A percentile compares a stretch with the other conserved stretches of the same genome.
Evolutionary conservation across 805 yeast genomes (phyloP).

Genomic region (Monosporozyma solicola): DNA sequence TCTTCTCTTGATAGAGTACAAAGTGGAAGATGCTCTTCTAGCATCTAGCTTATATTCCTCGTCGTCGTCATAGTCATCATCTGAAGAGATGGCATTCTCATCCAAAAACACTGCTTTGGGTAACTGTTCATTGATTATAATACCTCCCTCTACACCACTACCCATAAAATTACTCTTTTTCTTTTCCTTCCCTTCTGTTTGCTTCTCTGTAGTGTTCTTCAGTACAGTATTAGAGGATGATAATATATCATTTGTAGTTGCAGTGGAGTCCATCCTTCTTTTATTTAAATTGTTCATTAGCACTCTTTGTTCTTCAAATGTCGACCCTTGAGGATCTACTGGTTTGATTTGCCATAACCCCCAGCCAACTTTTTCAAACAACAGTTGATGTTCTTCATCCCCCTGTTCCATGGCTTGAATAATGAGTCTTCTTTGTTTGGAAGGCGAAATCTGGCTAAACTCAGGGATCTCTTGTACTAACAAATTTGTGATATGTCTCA

Average conservation of each 20-base stretch:
- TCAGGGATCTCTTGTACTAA: slow-evolving; percentile 64
- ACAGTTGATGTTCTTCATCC: slow-evolving; percentile 41
- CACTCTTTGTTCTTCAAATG: slow-evolving; percentile 33
- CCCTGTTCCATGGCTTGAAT: slow-evolving; percentile 80
- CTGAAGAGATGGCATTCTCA: slow-evolving; percentile 32
- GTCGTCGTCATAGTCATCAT: slow-evolving; percentile 26
- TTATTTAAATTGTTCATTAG: slow-evolving; percentile 31
- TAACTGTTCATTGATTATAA: neutral
- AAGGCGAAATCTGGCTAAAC: slow-evolving; percentile 68
- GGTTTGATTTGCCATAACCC: slow-evolving; percentile 80
- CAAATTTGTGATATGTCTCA: slow-evolving; percentile 77
- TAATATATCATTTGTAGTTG: slow-evolving; percentile 18
- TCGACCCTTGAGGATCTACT: slow-evolving; percentile 15
- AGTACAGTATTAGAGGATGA: neutral
- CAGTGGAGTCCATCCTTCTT: slow-evolving; percentile 36
- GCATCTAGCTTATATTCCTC: slow-evolving; percentile 2
- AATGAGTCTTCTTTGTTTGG: slow-evolving; percentile 82
- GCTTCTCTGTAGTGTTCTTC: slow-evolving; percentile 11
- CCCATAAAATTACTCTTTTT: neutral
- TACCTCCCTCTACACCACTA: neutral
- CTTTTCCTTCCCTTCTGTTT: neutral
- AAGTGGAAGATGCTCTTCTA: neutral
- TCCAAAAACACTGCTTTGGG: slow-evolving; percentile 26
- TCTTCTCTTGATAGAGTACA: slow-evolving; percentile 10
- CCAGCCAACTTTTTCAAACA: slow-evolving; percentile 95